A percentile compares a stretch with the other conserved stretches of the same genome.
Evolutionary conservation across 441 rosid species (phyloP).

Genomic region (Brassica hybrid): DNA sequence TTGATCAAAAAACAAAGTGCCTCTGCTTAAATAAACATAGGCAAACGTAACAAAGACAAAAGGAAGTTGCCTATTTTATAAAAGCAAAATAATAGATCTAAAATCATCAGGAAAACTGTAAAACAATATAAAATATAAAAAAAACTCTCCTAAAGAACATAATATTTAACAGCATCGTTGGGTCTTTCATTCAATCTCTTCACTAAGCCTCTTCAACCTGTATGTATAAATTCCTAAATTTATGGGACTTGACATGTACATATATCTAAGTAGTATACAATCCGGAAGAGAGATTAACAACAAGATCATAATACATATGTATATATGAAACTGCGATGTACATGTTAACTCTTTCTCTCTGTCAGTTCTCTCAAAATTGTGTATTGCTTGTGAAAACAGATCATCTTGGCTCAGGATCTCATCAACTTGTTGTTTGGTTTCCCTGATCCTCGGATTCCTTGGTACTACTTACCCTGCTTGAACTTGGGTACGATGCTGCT

Average conservation of each 20-base stretch:
- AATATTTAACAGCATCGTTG: background rate
- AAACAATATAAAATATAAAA: background rate
- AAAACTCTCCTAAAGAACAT: background rate
- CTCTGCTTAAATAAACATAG: background rate
- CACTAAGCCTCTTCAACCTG: constrained; percentile 10
- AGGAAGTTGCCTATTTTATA: background rate
- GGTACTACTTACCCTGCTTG: constrained; percentile 56
- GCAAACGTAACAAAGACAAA: background rate
- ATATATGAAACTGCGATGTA: constrained; percentile 10
- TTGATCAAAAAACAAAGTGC: background rate
- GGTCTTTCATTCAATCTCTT: background rate
- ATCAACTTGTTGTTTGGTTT: constrained; percentile 28
- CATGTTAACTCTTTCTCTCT: constrained; percentile 30
- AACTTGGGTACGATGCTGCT: constrained; percentile 53
- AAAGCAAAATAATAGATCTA: background rate
- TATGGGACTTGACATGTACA: constrained; percentile 12
- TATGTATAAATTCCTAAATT: constrained; percentile 11
- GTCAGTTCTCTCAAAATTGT: constrained; percentile 33
- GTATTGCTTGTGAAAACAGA: constrained; percentile 14
- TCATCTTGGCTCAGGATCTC: constrained; percentile 8
- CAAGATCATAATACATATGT: background rate
- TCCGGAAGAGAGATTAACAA: constrained; percentile 18
- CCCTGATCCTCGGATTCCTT: constrained; percentile 54
- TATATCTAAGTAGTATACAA: constrained; percentile 9
- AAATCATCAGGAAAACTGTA: background rate